These are phyloP conservation scores for Carnegiea gigantea DNA, from an alignment of 179 eudicot species.

Conservation along the genomic window DNA sequence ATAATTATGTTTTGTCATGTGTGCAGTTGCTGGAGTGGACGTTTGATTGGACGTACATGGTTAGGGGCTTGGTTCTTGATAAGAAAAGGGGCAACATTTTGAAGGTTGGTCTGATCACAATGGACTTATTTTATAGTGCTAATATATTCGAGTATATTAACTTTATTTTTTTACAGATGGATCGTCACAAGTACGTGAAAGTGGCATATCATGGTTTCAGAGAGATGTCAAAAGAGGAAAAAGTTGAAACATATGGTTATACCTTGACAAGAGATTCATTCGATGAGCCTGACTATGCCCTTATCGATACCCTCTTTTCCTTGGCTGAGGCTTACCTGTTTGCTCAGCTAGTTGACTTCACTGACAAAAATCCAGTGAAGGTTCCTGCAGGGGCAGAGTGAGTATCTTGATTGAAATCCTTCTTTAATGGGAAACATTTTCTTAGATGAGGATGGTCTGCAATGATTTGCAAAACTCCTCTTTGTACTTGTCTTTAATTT, in stretches of 20 bases:
- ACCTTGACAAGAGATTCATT: conserved; percentile 82
- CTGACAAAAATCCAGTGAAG: conserved; percentile 78
- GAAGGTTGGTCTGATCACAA: conserved; percentile 52
- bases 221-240: conserved; percentile 84
- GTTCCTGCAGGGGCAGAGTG: conserved; percentile 76
- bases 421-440: neutral
- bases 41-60: conserved; percentile 98
- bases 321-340: conserved; percentile 96
- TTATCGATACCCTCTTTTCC: conserved; percentile 93
- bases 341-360: conserved; percentile 96
- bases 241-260: conserved; percentile 76
- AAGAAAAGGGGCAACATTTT: conserved; percentile 95
- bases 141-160: conserved; percentile 16
- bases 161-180: conserved; percentile 62
- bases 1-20: conserved; percentile 20
- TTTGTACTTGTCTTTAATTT: neutral
- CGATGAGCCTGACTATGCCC: conserved; percentile 98
- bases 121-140: conserved; percentile 4
- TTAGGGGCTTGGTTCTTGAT: conserved; percentile 94
- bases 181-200: conserved; percentile 95
- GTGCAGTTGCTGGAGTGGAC: conserved; percentile 81
- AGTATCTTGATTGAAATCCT: conserved; percentile 31
- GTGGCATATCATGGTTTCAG: conserved; percentile 95
- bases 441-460: neutral
- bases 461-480: conserved; percentile 4